Percentiles rank a stretch among this genome's conserved stretches.
Evolutionary conservation across 441 rosid genomes (phyloP).

Genomic region (Corymbia calophylla): DNA sequence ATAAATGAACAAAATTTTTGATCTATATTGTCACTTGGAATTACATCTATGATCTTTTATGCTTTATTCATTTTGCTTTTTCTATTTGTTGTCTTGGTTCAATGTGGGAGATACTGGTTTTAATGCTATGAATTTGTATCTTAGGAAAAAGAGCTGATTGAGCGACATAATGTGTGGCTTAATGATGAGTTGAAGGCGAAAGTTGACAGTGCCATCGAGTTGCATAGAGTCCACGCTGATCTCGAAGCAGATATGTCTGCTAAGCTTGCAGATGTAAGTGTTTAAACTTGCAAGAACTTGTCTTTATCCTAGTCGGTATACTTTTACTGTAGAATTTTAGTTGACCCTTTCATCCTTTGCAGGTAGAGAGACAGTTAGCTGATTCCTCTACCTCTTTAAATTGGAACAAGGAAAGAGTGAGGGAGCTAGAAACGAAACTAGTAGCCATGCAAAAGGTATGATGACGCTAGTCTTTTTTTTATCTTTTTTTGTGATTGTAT

Average conservation of each 20-base stretch:
- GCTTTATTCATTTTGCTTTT: constrained; percentile 3
- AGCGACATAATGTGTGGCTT: constrained; percentile 88
- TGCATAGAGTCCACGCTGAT: constrained; percentile 60
- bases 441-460: constrained; percentile 62
- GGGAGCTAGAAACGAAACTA: constrained; percentile 59
- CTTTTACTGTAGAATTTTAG: background rate
- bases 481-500: background rate
- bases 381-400: constrained; percentile 63
- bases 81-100: background rate
- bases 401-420: constrained; percentile 73
- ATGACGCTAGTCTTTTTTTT: background rate
- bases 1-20: background rate
- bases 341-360: constrained; percentile 6
- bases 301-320: background rate
- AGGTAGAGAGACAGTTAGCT: constrained; percentile 57
- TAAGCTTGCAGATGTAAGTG: constrained; percentile 66
- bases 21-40: background rate
- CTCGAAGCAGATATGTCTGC: constrained; percentile 76
- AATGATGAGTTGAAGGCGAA: constrained; percentile 86
- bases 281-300: background rate
- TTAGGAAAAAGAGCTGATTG: constrained; percentile 91
- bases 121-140: background rate
- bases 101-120: background rate
- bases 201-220: constrained; percentile 51
- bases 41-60: background rate